Base-by-base conservation (phyloP, 1,139 yeast genomes). In the Kodamaea anthophila region DNA sequence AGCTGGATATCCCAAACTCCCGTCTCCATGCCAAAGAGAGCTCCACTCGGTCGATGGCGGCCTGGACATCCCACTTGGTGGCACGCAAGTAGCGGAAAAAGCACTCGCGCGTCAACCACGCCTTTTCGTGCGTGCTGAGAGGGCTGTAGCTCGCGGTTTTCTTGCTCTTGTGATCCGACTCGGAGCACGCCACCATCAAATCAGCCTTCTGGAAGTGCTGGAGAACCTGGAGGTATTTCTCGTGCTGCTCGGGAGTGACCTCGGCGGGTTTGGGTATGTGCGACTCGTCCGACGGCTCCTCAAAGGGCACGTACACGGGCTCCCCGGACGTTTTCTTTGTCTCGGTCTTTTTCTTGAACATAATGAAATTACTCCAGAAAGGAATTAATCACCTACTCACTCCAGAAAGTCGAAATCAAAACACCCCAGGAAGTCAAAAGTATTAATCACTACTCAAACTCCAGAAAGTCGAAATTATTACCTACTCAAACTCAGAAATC, bases 61-160 rank as follows among this genome's bases (percentile, higher is more conserved):
- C 65, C 21, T 50, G 40, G 4, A 43, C 47, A 31, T 53, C 47
- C 74, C 74, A 67, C 40, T 65, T 66, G 25, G 72, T 62, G 24
- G 74, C 74, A 24, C 72, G 48, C 32, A 66, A 52, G 44, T 67
- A 67, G 32, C 74, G 47, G 35, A 66, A 59, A 35, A 67, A 62
- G 40, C 73, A 66, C 41, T 67, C 74, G 40, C 70, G 49, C 2
- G 72, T 65, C 34, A 67, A 49, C 73, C 73, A 67, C 3, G 66
- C 55, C 44, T 55, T 59, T 39, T 67, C 74, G 9, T 46, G 48
- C 2, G 42, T 47, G 5, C 51, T 46, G 26, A 62, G 43, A 3
- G 41, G 39, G 23, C 44, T 32, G 29, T 39, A 49, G 23, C 41
- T 37, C 6, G 41, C 29, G 7, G 34, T 31, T 23, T 54, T 53